Evolutionary conservation across 306 rosid species (phyloP), one percentile per base, ranked within the genome.

Genomic region (Oxytropis ochrocephala): DNA sequence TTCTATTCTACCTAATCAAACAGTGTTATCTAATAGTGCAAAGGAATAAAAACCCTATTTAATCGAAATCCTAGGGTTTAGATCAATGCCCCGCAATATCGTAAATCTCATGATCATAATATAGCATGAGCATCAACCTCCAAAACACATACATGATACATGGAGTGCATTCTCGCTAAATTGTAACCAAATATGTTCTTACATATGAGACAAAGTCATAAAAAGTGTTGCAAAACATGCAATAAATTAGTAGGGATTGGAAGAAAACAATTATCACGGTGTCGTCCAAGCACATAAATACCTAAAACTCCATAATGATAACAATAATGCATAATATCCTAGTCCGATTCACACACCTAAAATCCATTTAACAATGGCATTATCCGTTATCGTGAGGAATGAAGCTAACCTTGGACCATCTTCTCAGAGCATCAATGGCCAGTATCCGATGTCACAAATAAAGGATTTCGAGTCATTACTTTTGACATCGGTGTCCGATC

Each of bases 391-490:
- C 30, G 46, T 47, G 21, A 44, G 62, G 39, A 16, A 14, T 2
- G 33, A 60, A 51, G 56, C 89, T 62, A 58, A 91, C 99, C 98
- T n/a, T 88, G 95, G 43, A 87, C 86, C 98, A 94, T 94, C 86
- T 84, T 91, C 62, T 91, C 62, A 91, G 95, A 59, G 99, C 97
- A 51, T 94, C 99, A 19, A 91, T 61, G 30, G 98, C 98, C 84
- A 75, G 1, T 89, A 79, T 90, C 98, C 0, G 97, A 81, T 27
- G 89, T 74, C 69, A 94, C 91, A 80, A 94, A 94, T 43, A 78
- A 67, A 36, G 98, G 98, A 81, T 83, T 90, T 50, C 95, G 74
- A 0, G 98, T 94, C 98, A 94, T 94, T 69, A 90, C 71, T 83
- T 90, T 94, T 0, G 98, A 87, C 24, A 88, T 90, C 43, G 75